These are phyloP conservation scores for Nicotiana benthamiana DNA, from an alignment of 257 asterid genomes.

Conservation along the genomic window DNA sequence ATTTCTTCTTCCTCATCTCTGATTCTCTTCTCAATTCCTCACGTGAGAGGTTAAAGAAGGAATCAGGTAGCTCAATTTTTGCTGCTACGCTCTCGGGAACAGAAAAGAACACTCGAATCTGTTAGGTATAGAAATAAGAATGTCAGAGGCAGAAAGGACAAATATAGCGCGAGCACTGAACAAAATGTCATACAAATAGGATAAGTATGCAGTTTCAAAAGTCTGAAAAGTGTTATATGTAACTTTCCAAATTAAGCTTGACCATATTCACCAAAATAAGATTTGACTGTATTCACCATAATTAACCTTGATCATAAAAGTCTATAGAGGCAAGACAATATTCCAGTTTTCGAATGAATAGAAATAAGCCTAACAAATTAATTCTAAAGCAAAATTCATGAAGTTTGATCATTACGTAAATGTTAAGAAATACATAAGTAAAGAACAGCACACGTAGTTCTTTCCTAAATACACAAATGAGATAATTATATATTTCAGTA, in stretches of 20 bases:
- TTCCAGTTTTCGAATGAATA: not conserved
- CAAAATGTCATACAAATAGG: not conserved
- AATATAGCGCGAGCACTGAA: not conserved
- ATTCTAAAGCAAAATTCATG: not conserved
- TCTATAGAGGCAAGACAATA: not conserved
- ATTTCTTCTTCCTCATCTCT: conserved; percentile 58
- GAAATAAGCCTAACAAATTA: not conserved
- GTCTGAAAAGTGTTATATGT: not conserved
- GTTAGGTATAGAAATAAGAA: conserved; percentile 3
- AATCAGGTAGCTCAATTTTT: conserved; percentile 73
- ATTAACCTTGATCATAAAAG: not conserved
- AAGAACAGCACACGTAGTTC: not conserved
- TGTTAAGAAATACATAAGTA: not conserved
- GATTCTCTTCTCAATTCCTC: conserved; percentile 82
- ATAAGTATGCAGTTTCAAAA: not conserved
- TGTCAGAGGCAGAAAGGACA: not conserved
- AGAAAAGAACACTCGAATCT: conserved; percentile 84
- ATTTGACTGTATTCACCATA: too few species aligned
- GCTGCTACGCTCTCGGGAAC: conserved; percentile 83
- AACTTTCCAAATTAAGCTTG: not conserved
- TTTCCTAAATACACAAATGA: not conserved
- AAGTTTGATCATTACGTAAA: not conserved
- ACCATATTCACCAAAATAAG: not conserved
- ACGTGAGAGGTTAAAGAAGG: conserved; percentile 62
- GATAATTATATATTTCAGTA: not conserved